Evolutionary conservation across 805 yeast species (phyloP), one percentile per base, ranked within the genome.

Genomic region (Candida nanaspora): DNA sequence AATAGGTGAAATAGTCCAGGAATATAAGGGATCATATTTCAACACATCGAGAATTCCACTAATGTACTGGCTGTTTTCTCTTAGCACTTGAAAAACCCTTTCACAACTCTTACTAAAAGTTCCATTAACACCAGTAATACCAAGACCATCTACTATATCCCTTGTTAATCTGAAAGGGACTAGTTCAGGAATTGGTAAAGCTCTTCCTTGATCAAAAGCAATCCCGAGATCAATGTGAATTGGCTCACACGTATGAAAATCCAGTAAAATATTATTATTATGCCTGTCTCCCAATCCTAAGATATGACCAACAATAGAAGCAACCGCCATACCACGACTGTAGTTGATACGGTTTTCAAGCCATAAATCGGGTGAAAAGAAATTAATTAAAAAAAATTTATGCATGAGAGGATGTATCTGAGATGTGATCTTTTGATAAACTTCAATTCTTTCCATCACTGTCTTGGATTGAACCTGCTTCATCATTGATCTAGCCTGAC

Each of bases 231-330:
- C 99, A 49, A 93, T 94, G 57, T 94, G 98, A 21, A 93, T 80
- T 0, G 96, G 95, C 51, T 89, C 96, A 0, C 98, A 98, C 0
- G 86, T 72, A n/a, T 58, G 53, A 37, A 70, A 69, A 57, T 93
- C 97, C n/a, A 93, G 55, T 36, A 93, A 61, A 30, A 93, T 82
- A 57, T 93, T 93, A 57, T 88, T 88, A 56, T 95, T 77, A 60
- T 93, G 99, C 23, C 99, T 68, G 58, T 93, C 99, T 6, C 99
- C 99, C 6, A 93, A 69, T 0, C 99, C 99, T 33, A 93, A 65
- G 13, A 93, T 69, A 58, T 86, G 72, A 0, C 98, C 98, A 19
- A 88, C 81, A 37, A 94, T 82, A 1, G 97, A 88, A 2, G 83
- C 74, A 0, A 87, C 75, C 0, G 96, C 96, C 1, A 86, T 69